Evolutionary conservation across 345 rosid species (phyloP).

Genomic region (Murraya koenigii): DNA sequence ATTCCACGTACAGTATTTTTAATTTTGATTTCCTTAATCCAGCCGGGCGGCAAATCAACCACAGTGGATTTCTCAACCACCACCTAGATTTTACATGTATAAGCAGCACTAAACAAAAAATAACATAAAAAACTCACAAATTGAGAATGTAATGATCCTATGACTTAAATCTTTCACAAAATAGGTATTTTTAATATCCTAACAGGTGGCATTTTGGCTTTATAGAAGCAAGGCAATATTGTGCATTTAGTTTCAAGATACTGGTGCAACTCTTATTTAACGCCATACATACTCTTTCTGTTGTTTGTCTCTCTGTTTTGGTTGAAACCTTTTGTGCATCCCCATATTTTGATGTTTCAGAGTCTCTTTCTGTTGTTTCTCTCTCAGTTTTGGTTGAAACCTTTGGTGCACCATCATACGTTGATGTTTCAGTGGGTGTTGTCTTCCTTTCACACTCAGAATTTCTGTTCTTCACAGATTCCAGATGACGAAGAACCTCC

Average conservation of each 20-base stretch:
- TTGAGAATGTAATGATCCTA: background rate
- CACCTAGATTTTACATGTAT: slow-evolving; percentile 24
- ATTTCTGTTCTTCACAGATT: slow-evolving; percentile 12
- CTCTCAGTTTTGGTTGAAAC: background rate
- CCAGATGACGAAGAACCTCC: slow-evolving; percentile 33
- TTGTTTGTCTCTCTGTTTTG: background rate
- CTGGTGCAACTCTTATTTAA: background rate
- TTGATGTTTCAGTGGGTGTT: background rate
- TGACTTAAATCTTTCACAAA: background rate
- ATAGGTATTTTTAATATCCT: background rate
- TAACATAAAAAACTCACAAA: background rate
- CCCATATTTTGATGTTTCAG: background rate
- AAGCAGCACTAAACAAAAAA: background rate
- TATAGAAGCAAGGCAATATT: background rate
- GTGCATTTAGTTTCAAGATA: background rate
- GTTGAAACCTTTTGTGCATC: background rate
- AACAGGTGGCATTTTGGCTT: background rate
- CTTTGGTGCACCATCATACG: background rate
- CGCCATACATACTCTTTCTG: background rate
- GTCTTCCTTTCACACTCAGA: slow-evolving; percentile 13
- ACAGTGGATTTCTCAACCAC: slow-evolving; percentile 20
- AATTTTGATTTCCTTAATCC: slow-evolving; percentile 36
- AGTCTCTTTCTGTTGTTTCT: background rate
- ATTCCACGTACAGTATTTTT: slow-evolving; percentile 16
- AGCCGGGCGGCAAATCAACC: slow-evolving; percentile 37